Evolutionary conservation across 179 eudicot genomes (phyloP).

Genomic region (Carnegiea gigantea): DNA sequence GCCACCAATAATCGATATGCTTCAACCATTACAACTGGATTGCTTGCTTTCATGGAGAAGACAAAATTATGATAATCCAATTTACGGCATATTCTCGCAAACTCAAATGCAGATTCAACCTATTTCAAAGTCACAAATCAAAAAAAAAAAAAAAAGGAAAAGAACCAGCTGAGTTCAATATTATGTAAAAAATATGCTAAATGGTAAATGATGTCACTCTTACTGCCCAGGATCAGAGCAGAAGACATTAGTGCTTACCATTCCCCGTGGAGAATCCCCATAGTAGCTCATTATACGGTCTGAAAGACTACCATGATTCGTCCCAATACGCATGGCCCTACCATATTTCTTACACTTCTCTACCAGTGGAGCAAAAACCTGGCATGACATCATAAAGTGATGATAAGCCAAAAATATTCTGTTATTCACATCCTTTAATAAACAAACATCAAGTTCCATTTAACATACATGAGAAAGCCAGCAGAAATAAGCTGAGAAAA

Average conservation of each 20-base stretch:
- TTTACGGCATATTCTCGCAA: conserved; percentile 94
- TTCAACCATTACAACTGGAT: conserved; percentile 97
- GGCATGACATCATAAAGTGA: conserved; percentile 11
- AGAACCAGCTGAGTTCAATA: conserved; percentile 7
- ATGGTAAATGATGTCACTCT: background rate
- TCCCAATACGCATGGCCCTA: conserved; percentile 98
- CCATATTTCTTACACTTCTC: conserved; percentile 97
- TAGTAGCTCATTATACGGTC: conserved; percentile 99
- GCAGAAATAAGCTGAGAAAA: background rate
- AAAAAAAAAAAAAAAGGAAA: background rate
- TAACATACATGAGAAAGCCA: conserved; percentile 4
- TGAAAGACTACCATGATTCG: conserved; percentile 98
- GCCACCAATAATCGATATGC: conserved; percentile 94
- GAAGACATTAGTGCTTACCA: conserved; percentile 48
- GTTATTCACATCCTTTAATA: conserved; percentile 7
- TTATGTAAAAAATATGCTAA: background rate
- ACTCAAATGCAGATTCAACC: conserved; percentile 99
- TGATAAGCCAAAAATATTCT: background rate
- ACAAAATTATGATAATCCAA: conserved; percentile 93
- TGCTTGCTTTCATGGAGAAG: conserved; percentile 99
- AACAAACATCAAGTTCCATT: background rate
- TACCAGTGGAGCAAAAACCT: conserved; percentile 94
- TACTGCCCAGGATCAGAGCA: background rate
- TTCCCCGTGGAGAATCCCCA: conserved; percentile 99
- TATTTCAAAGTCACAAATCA: conserved; percentile 32